Base-by-base conservation (phyloP, 2,329 filamentous ascomycete species). In the Ascochyta koolunga region DNA sequence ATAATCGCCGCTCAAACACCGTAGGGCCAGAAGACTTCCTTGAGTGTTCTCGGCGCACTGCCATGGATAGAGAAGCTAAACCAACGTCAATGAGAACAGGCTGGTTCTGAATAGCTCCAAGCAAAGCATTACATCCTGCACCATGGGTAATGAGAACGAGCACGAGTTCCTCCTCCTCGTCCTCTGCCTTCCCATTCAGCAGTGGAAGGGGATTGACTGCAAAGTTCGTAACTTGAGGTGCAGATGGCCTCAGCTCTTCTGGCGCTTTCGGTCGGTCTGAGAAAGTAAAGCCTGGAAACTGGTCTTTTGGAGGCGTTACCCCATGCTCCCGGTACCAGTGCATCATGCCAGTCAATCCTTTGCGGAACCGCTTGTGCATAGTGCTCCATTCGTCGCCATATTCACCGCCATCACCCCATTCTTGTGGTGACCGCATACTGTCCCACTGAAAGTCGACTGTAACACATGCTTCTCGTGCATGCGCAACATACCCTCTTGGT, bases 381-480 rank as follows among this genome's bases (percentile, higher is more conserved):
- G 86, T 82, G 25, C 91, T 89, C 95, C 95, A 99, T 75, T 98
- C 95, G 75, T 99, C 95, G 1, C 91, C 92, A 65, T 91, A 90
- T 37, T 88, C 83, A 33, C 93, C 95, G 9, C 93, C 93, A 66
- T 91, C 87, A 6, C 93, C 93, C 89, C 95, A 98, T 58, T 87
- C 81, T 37, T 91, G 82, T 0, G 90, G 86, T 2, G 83, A 79
- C 13, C 89, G 84, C 82, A 93, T 93, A 55, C 93, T 97, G 69
- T 99, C 93, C 93, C 95, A 99, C 65, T 93, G 89, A 67, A 91
- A 96, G 74, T 99, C 95, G n/a, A 97, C 83, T 44, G 89, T 83
- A 5, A 90, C 82, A 68, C 92, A 98, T 11, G 89, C 86, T 70
- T 98, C 91, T 58, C 92, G 86, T 8, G 93, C 93, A 76, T 99